phyloP scores from a whole-genome alignment of 2,329 filamentous ascomycete species.

The Zymoseptoria passerinii region DNA sequence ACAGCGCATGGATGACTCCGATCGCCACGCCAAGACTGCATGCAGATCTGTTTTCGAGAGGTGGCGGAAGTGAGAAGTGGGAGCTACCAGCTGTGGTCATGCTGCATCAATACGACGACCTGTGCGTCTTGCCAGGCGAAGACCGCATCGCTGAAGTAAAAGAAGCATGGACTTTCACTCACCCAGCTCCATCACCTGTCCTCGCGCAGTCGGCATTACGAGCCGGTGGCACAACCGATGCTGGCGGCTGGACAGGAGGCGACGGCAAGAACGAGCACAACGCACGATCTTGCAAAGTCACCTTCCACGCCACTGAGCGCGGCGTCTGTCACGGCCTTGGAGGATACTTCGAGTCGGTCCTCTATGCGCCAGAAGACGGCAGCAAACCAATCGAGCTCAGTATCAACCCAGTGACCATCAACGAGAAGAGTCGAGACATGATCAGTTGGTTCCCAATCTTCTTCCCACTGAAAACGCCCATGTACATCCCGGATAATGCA shows the following conservation, averaged over 20 bases:
- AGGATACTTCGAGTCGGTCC: constrained; percentile 93
- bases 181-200: constrained; percentile 58
- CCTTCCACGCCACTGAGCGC: constrained; percentile 67
- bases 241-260: constrained; percentile 64
- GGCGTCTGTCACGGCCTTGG: constrained; percentile 85
- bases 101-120: constrained; percentile 79
- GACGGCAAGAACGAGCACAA: constrained; percentile 89
- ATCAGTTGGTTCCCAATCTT: constrained; percentile 99
- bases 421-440: constrained; percentile 91
- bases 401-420: constrained; percentile 86
- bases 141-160: constrained; percentile 50
- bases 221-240: constrained; percentile 55
- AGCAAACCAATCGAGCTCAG: constrained; percentile 69
- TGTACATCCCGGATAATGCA: constrained; percentile 75
- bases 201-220: constrained; percentile 50
- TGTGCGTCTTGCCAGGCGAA: constrained; percentile 48
- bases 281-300: constrained; percentile 65
- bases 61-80: constrained; percentile 54
- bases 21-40: constrained; percentile 80
- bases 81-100: constrained; percentile 94
- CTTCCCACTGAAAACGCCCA: constrained; percentile 86
- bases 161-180: constrained; percentile 70
- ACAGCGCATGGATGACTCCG: constrained; percentile 89
- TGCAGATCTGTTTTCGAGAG: constrained; percentile 64
- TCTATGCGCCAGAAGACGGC: constrained; percentile 51